phyloP scores from a whole-genome alignment of 495 filamentous ascomycete species.

The Podospora australis region DNA sequence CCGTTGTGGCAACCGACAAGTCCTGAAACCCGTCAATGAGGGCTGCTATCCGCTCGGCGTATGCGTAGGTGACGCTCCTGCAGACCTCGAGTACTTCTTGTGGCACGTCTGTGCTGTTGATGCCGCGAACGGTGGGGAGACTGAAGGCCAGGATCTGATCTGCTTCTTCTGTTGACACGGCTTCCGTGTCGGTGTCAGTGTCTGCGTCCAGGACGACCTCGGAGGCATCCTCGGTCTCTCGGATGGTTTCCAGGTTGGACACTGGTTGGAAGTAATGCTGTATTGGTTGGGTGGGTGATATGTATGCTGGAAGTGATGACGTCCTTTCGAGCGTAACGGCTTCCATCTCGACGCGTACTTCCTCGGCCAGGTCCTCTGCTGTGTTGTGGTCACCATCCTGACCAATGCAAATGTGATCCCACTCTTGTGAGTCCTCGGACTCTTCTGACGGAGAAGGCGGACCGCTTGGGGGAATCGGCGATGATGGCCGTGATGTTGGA shows the following conservation, averaged over 20 bases:
- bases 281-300: too few relatives aligned
- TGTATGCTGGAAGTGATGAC: too few relatives aligned
- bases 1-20: background rate
- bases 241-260: background rate
- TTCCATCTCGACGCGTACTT: background rate
- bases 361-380: background rate
- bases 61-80: background rate
- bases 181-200: background rate
- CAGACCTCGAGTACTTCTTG: background rate
- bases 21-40: background rate
- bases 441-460: background rate
- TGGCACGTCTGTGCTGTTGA: background rate
- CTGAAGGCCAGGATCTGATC: constrained; percentile 2
- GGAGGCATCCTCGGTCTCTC: background rate
- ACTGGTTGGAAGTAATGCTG: too few relatives aligned
- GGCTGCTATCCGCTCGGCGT: background rate
- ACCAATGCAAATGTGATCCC: constrained; percentile 2
- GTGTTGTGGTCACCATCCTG: background rate
- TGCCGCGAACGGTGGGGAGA: background rate
- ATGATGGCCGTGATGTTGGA: background rate
- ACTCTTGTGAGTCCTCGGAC: constrained; percentile 1
- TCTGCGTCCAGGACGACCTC: background rate
- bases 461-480: background rate
- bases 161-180: background rate
- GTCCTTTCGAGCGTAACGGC: background rate